Evolutionary conservation across 2,329 filamentous ascomycete genomes (phyloP).

Genomic region (Zarea fungicola): DNA sequence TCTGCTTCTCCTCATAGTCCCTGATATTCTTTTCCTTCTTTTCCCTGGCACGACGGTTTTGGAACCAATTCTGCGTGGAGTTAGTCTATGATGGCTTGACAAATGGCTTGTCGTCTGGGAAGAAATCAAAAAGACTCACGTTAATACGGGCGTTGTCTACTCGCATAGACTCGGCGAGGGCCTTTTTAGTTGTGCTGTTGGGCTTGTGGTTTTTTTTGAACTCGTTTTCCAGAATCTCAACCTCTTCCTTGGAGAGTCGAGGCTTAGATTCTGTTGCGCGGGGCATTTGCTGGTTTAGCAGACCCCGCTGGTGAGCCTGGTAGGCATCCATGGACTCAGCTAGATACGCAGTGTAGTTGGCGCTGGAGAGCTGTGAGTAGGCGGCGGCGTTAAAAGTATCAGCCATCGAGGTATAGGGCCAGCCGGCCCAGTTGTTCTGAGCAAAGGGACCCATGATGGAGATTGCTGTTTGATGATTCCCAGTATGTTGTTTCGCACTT

Average conservation of each 20-base stretch:
- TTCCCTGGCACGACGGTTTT: slow-evolving; percentile 59
- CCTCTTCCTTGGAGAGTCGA: slow-evolving; percentile 53
- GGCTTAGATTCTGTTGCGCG: slow-evolving; percentile 45
- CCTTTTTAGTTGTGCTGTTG: slow-evolving; percentile 55
- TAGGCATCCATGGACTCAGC: slow-evolving; percentile 36
- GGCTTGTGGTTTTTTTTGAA: slow-evolving; percentile 62
- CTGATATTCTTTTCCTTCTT: slow-evolving; percentile 56
- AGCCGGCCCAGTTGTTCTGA: slow-evolving; percentile 31
- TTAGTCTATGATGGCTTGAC: slow-evolving; percentile 22
- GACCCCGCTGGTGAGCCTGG: slow-evolving; percentile 31
- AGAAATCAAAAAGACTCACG: slow-evolving; percentile 32
- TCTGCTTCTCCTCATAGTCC: slow-evolving; percentile 35
- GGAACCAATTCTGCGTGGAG: slow-evolving; percentile 59
- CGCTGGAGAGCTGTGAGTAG: slow-evolving; percentile 27
- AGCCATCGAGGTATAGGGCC: slow-evolving; percentile 27
- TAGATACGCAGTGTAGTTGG: slow-evolving; percentile 31
- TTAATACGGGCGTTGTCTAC: slow-evolving; percentile 62
- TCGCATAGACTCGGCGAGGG: slow-evolving; percentile 55
- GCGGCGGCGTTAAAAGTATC: slow-evolving; percentile 27
- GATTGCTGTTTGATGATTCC: not conserved
- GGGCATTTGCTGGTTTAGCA: slow-evolving; percentile 34
- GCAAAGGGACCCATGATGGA: slow-evolving; percentile 28
- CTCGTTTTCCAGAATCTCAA: slow-evolving; percentile 54
- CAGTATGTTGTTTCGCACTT: not conserved
- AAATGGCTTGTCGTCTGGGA: no score